Evolutionary conservation across 2,329 filamentous ascomycete species (phyloP), one percentile per base, ranked within the genome.

Genomic region (Fusarium sp.): DNA sequence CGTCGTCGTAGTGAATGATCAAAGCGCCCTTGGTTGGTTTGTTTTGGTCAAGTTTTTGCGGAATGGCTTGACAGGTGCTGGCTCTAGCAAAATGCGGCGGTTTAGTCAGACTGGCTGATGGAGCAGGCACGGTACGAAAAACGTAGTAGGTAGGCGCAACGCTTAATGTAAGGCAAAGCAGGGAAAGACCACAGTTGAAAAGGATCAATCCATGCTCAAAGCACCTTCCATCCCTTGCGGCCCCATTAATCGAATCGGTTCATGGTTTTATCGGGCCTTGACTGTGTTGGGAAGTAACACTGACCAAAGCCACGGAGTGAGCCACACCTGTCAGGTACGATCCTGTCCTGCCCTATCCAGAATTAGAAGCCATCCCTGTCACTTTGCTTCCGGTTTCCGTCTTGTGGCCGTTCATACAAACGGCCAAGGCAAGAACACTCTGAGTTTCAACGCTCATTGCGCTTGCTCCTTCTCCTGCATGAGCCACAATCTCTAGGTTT

Each of bases 311-410:
- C 25, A 20, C 16, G 18, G 45, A 37, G 32, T 4, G 45, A 37
- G 32, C 11, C 54, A 50, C 37, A 48, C 30, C 37, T 57, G 25
- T 57, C 67, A 37, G 54, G 54, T 56, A 66, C 43, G 27, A 56
- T 50, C 60, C 52, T 11, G 23, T 41, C 50, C 50, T 60, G 63
- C 48, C 52, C 56, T 35, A 62, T 30, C 71, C 60, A 69, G 48
- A 67, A 73, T 70, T 73, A 73, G 71, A 43, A 39, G 52, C 11
- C 52, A 35, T 56, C 52, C 52, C 52, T 56, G 52, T 18, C 20
- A 4, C 52, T 32, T 9, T 32, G 9, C 30, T 35, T 56, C 32
- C 52, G 16, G 13, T 11, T 56, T 56, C 32, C 52, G 52, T 18
- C 52, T 56, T 35, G 30, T 23, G 32, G 52, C 30, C 30, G 52